These are phyloP conservation scores for Vitis hybrid DNA, from an alignment of 177 flowering plant genomes.

Conservation along the genomic window DNA sequence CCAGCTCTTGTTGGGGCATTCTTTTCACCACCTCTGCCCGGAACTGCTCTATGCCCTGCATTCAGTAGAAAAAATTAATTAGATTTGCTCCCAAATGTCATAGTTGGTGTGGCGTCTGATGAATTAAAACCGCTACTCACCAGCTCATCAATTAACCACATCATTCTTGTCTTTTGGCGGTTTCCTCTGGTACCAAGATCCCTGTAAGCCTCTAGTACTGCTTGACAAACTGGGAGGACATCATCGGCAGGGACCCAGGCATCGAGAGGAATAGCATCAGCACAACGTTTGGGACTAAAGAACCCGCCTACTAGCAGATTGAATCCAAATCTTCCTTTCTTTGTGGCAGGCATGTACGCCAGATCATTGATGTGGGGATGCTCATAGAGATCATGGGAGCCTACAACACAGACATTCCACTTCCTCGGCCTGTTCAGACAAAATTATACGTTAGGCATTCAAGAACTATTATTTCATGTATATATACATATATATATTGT, in stretches of 20 bases:
- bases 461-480: not conserved
- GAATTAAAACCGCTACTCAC: constrained; percentile 38
- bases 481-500: too few relatives aligned
- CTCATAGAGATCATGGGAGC: constrained; percentile 92
- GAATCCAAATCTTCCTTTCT: constrained; percentile 87
- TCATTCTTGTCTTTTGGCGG: constrained; percentile 92
- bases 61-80: not conserved
- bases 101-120: not conserved
- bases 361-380: constrained; percentile 99
- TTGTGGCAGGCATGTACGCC: constrained; percentile 95
- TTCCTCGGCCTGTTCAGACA: constrained; percentile 80
- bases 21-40: constrained; percentile 84
- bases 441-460: not conserved
- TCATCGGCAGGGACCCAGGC: constrained; percentile 92
- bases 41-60: constrained; percentile 91
- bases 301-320: constrained; percentile 96
- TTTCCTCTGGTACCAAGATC: constrained; percentile 92
- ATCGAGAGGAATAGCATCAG: constrained; percentile 90
- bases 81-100: too few relatives aligned
- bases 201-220: constrained; percentile 80
- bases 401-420: constrained; percentile 96
- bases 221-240: constrained; percentile 67
- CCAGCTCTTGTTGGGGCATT: constrained; percentile 67
- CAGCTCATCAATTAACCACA: constrained; percentile 99
- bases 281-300: constrained; percentile 91